phyloP scores from a whole-genome alignment of 805 yeast species.

The Peterozyma xylosa region DNA sequence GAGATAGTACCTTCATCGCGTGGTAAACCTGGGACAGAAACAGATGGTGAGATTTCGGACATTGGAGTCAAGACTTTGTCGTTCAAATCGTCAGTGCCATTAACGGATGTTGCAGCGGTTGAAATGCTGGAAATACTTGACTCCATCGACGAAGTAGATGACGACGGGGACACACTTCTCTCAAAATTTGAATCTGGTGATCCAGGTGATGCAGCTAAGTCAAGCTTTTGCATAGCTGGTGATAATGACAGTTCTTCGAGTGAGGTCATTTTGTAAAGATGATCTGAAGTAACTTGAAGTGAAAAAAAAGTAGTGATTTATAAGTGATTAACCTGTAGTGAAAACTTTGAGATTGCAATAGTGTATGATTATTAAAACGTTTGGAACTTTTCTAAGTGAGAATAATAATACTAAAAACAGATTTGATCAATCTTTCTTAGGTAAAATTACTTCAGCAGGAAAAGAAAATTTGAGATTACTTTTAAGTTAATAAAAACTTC shows the following conservation, averaged over 20 bases:
- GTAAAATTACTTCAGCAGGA: too few species aligned
- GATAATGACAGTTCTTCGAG: conserved; percentile 8
- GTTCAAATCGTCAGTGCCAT: conserved; percentile 11
- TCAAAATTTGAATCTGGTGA: conserved; percentile 23
- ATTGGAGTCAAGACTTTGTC: conserved; percentile 12
- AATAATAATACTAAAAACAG: background rate
- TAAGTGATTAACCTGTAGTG: too few species aligned
- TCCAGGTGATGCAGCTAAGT: conserved; percentile 8
- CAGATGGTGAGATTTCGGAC: conserved; percentile 2
- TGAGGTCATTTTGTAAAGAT: conserved; percentile 10
- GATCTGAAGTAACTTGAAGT: conserved; percentile 38
- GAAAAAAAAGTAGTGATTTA: conserved; percentile 1
- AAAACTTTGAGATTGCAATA: conserved; percentile 2
- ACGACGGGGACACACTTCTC: conserved; percentile 33
- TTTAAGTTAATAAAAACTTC: background rate
- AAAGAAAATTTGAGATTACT: background rate
- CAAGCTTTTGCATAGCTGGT: conserved; percentile 2
- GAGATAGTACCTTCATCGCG: too few species aligned
- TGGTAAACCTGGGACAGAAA: conserved; percentile 1
- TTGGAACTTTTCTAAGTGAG: background rate
- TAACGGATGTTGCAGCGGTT: conserved; percentile 20
- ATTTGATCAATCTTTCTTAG: background rate
- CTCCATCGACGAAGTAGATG: conserved; percentile 35
- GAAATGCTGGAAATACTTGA: conserved; percentile 20
- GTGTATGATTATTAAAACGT: conserved; percentile 9